Evolutionary conservation across 768 basidiomycete species (phyloP).

Genomic region (Suillus plorans): DNA sequence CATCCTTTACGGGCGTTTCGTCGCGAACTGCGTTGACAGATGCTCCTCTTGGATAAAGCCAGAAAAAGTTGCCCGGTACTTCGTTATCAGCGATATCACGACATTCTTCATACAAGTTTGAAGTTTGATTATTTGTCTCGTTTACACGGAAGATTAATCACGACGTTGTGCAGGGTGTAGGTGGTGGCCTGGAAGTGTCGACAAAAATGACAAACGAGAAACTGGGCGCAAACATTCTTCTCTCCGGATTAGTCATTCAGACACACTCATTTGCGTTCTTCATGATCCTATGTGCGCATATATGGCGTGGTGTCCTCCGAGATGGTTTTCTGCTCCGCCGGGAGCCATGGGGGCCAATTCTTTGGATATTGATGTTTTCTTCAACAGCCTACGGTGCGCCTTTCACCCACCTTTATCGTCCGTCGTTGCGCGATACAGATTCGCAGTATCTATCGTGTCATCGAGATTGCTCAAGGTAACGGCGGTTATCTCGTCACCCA

Average conservation of each 20-base stretch:
- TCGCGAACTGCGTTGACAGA: constrained; percentile 17
- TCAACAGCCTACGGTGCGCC: constrained; percentile 26
- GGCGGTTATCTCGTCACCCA: constrained; percentile 22
- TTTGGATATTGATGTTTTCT: constrained; percentile 23
- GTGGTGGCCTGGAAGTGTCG: constrained; percentile 21
- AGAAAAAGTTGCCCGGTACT: constrained; percentile 23
- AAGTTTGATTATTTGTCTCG: background rate
- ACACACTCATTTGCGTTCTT: constrained; percentile 24
- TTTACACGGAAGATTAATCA: background rate
- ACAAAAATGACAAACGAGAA: constrained; percentile 1
- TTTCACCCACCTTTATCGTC: background rate
- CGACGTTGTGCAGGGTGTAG: constrained; percentile 17
- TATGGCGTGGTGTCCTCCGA: constrained; percentile 16
- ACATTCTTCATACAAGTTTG: constrained; percentile 30
- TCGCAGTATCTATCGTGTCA: constrained; percentile 30
- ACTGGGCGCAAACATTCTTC: constrained; percentile 19
- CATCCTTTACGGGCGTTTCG: constrained; percentile 31
- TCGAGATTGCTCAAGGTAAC: constrained; percentile 20
- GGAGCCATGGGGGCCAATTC: constrained; percentile 20
- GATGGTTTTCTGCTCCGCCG: constrained; percentile 4
- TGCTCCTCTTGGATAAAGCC: constrained; percentile 25
- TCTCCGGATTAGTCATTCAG: constrained; percentile 27
- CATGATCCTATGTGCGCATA: constrained; percentile 13
- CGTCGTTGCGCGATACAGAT: constrained; percentile 13
- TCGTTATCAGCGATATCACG: constrained; percentile 26